Percentiles rank a stretch among this genome's conserved stretches.
Conservation (phyloP, 371 early-diverging fungal genomes). For the Apophysomyces sp. region DNA sequence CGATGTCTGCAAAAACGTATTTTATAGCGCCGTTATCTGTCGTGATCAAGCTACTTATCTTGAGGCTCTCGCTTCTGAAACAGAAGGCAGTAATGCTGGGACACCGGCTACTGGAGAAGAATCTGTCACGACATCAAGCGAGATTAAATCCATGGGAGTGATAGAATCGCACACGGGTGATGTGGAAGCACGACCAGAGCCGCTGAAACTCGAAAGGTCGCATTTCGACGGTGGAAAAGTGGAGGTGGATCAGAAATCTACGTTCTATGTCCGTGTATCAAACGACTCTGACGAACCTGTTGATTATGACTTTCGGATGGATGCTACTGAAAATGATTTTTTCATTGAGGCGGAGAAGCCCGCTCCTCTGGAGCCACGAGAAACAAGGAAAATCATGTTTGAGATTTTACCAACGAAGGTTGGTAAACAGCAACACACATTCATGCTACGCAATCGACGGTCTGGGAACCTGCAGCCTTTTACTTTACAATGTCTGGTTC, state of each 20-base stretch:
- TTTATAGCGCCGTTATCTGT: slow-evolving; percentile 54
- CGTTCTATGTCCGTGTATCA: slow-evolving; percentile 60
- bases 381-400: slow-evolving; percentile 63
- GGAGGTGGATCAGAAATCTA: slow-evolving; percentile 51
- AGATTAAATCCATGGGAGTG: neutral
- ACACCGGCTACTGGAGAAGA: neutral
- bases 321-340: slow-evolving; percentile 15
- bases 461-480: slow-evolving; percentile 42
- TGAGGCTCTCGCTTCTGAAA: slow-evolving; percentile 29
- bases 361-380: slow-evolving; percentile 44
- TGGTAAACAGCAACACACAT: slow-evolving; percentile 57
- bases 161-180: neutral
- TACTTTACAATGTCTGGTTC: slow-evolving; percentile 61
- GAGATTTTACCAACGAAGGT: slow-evolving; percentile 43
- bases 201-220: slow-evolving; percentile 44
- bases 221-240: slow-evolving; percentile 62
- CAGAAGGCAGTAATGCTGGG: slow-evolving; percentile 7
- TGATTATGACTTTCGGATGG: slow-evolving; percentile 32
- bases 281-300: slow-evolving; percentile 44
- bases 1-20: slow-evolving; percentile 80
- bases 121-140: neutral
- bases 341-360: slow-evolving; percentile 27
- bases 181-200: slow-evolving; percentile 15
- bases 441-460: slow-evolving; percentile 42
- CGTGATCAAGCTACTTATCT: slow-evolving; percentile 39